Evolutionary conservation across 345 rosid genomes (phyloP), one percentile per base, ranked within the genome.

Genomic region (Citrus maxima): DNA sequence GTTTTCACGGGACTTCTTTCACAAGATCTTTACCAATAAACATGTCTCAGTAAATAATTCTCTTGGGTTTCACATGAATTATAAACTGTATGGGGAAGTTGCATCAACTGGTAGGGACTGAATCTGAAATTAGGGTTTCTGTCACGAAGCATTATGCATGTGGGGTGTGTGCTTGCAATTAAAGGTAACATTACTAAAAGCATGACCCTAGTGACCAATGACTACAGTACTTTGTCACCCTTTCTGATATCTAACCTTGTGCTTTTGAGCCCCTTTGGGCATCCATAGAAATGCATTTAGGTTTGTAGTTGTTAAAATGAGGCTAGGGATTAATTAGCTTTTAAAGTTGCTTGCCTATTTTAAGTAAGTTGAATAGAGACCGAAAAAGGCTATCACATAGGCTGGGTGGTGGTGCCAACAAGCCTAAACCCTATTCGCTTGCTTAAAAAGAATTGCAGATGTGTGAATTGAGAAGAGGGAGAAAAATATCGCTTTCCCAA

Each of bases 61-160:
- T 42, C 69, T 40, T 42, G 70, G 70, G 58, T 40, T 62, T 74
- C 70, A 59, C 66, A 58, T 34, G 76, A 69, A 24, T 32, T 21
- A 32, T 10, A 59, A 25, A 34, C 76, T n/a, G 7, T 32, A 14
- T 2, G 14, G 49, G 67, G n/a, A 16, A 25, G 28, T 73, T 38
- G 35, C n/a, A 58, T 34, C 46, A 38, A 22, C 30, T 25, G 59
- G 35, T 27, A n/a, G 37, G 77, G 63, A 49, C n/a, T 5, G 63
- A 9, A 72, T 46, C 22, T 18, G 56, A 18, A 18, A 24, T 27
- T 40, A 25, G 38, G 25, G 60, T 37, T 61, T 19, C 58, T 7
- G 2, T 61, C 28, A 22, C 13, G 60, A 62, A 27, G 28, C 7
- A 4, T 24, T n/a, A 24, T 60, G 63, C 67, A 38, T 63, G 70